phyloP scores from a whole-genome alignment of 2,329 filamentous ascomycete genomes.

The Diaporthe australafricana region DNA sequence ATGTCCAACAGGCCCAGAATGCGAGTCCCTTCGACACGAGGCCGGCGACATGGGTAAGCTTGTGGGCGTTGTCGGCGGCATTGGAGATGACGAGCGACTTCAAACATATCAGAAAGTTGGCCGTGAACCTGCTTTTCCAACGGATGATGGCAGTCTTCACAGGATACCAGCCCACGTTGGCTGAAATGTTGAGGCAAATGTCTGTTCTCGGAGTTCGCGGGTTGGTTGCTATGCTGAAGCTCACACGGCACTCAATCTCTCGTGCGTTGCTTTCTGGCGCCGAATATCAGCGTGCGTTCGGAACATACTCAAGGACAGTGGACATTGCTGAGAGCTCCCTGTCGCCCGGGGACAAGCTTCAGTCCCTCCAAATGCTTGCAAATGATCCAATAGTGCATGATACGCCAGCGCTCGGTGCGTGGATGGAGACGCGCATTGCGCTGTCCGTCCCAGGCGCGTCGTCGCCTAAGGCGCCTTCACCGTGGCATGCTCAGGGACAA shows the following conservation, averaged over 20 bases:
- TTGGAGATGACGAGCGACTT: slow-evolving; percentile 25
- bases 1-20: slow-evolving; percentile 16
- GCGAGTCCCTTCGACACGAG: background rate
- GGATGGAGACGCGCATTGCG: slow-evolving; percentile 28
- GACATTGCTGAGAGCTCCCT: background rate
- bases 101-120: background rate
- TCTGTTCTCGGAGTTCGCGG: background rate
- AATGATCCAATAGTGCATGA: background rate
- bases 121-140: slow-evolving; percentile 3
- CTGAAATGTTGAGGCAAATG: slow-evolving; percentile 13
- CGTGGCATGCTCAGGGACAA: background rate
- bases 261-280: background rate
- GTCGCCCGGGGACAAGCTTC: background rate
- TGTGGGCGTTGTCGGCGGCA: slow-evolving; percentile 27
- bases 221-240: slow-evolving; percentile 14
- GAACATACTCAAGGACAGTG: slow-evolving; percentile 24
- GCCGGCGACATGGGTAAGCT: background rate
- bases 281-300: slow-evolving; percentile 8
- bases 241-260: slow-evolving; percentile 16
- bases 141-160: background rate
- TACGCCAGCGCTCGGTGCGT: background rate
- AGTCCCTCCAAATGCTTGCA: background rate
- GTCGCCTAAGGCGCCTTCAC: background rate
- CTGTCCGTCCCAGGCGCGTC: background rate
- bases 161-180: slow-evolving; percentile 18